Percentiles rank a stretch among this genome's conserved stretches.
Conservation (phyloP, 2,329 filamentous ascomycete species). For the Colletotrichum zoysiae region DNA sequence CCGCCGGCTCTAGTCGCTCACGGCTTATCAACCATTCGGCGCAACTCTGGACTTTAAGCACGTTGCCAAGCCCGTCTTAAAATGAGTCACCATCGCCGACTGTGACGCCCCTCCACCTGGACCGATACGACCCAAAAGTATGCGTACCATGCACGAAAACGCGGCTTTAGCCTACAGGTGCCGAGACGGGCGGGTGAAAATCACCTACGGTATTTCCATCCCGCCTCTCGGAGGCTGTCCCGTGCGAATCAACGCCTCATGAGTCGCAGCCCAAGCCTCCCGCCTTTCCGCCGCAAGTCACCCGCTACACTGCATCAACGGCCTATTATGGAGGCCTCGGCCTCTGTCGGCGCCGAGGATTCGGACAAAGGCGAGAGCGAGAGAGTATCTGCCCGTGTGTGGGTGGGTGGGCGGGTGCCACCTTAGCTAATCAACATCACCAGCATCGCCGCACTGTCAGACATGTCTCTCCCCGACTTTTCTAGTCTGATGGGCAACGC, state of each 20-base stretch:
- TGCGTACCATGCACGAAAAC: background rate
- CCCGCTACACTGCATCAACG: conserved; percentile 8
- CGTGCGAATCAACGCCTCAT: background rate
- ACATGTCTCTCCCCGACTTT: background rate
- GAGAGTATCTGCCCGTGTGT: background rate
- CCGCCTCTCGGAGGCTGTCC: conserved; percentile 26
- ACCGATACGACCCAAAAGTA: background rate
- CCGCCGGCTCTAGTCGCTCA: no score
- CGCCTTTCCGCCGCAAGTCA: conserved; percentile 30
- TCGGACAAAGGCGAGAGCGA: conserved; percentile 1
- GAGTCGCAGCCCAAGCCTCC: conserved; percentile 16
- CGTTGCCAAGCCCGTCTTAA: conserved; percentile 25
- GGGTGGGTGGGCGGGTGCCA: no score
- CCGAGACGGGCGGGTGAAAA: no score
- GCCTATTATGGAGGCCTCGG: background rate
- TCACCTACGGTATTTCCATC: background rate
- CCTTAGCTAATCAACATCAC: no score
- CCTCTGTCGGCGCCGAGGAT: conserved; percentile 29
- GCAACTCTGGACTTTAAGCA: conserved; percentile 5
- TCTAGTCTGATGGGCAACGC: conserved; percentile 11
- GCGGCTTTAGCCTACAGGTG: background rate
- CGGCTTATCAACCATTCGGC: conserved; percentile 17
- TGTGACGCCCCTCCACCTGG: background rate
- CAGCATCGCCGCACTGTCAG: background rate
- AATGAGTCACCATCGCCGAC: conserved; percentile 4